Percentiles rank a stretch among this genome's conserved stretches.
Evolutionary conservation across 257 asterid species (phyloP).

Genomic region (Lantana camara): DNA sequence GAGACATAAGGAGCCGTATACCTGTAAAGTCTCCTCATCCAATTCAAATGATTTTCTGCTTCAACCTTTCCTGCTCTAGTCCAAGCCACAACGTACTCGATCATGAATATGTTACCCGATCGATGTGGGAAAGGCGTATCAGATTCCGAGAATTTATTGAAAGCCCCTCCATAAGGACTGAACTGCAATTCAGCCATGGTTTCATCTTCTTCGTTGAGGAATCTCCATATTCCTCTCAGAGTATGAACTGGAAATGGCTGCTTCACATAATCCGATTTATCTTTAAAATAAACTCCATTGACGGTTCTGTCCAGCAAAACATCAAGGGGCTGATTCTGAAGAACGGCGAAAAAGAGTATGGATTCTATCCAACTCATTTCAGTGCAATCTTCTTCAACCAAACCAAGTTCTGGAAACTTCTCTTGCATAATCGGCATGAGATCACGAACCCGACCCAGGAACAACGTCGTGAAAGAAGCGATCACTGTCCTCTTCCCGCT

Average conservation of each 20-base stretch:
- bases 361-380: conserved; percentile 57
- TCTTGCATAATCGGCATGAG: conserved; percentile 38
- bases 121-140: conserved; percentile 38
- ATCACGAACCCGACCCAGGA: conserved; percentile 34
- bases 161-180: conserved; percentile 45
- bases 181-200: conserved; percentile 18
- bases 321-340: conserved; percentile 17
- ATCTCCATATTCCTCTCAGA: conserved; percentile 39
- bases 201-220: conserved; percentile 25
- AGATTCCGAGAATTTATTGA: conserved; percentile 25
- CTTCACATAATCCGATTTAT: conserved; percentile 46
- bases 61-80: neutral
- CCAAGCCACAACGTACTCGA: conserved; percentile 31
- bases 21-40: conserved; percentile 29
- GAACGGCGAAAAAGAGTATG: conserved; percentile 25
- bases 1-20: conserved; percentile 35
- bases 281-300: conserved; percentile 18
- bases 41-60: neutral
- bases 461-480: conserved; percentile 37
- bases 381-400: conserved; percentile 33
- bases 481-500: conserved; percentile 1
- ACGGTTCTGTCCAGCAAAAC: conserved; percentile 18
- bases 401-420: conserved; percentile 45
- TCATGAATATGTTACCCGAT: conserved; percentile 23
- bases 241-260: conserved; percentile 35